A percentile compares a stretch with the other conserved stretches of the same genome.
These are phyloP conservation scores for Thelephora ganbajun DNA, from an alignment of 768 basidiomycete genomes.

Conservation along the genomic window DNA sequence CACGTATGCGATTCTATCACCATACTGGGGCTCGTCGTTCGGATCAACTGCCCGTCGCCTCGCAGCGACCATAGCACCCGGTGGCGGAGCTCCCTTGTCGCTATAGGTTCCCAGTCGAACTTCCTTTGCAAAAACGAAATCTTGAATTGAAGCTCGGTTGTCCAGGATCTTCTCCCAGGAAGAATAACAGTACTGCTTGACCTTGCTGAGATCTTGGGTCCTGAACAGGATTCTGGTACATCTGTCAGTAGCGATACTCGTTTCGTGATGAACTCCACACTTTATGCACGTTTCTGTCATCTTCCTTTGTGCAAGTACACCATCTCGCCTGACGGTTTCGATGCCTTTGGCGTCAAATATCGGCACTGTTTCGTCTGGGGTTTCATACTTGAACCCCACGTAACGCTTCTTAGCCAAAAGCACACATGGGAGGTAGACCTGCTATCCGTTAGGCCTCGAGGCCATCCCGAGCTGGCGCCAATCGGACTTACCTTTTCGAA, in stretches of 20 bases:
- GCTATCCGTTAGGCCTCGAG: not conserved
- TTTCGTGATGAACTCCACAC: slow-evolving; percentile 27
- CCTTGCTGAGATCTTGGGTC: slow-evolving; percentile 73
- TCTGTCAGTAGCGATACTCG: slow-evolving; percentile 2
- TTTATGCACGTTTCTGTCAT: slow-evolving; percentile 86
- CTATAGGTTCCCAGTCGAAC: slow-evolving; percentile 92
- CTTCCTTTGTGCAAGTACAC: slow-evolving; percentile 80
- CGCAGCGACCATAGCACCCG: slow-evolving; percentile 83
- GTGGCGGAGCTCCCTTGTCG: slow-evolving; percentile 74
- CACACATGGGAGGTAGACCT: slow-evolving; percentile 92
- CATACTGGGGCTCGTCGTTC: slow-evolving; percentile 79
- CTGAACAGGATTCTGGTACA: slow-evolving; percentile 70
- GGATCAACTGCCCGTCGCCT: slow-evolving; percentile 61
- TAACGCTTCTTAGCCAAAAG: slow-evolving; percentile 98
- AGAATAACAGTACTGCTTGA: slow-evolving; percentile 77
- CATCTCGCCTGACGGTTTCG: slow-evolving; percentile 90
- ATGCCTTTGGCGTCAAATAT: slow-evolving; percentile 95
- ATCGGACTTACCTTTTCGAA: slow-evolving; percentile 72
- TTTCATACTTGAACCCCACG: slow-evolving; percentile 93
- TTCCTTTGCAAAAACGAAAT: slow-evolving; percentile 92
- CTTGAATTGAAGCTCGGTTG: slow-evolving; percentile 71
- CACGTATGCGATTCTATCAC: slow-evolving; percentile 87
- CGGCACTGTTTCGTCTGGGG: slow-evolving; percentile 62
- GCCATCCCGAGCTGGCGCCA: not conserved
- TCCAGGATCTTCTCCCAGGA: slow-evolving; percentile 81